Percentiles rank a stretch among this genome's conserved stretches.
Conservation (phyloP, 495 filamentous ascomycete species). For the Aspergillus cristatus region DNA sequence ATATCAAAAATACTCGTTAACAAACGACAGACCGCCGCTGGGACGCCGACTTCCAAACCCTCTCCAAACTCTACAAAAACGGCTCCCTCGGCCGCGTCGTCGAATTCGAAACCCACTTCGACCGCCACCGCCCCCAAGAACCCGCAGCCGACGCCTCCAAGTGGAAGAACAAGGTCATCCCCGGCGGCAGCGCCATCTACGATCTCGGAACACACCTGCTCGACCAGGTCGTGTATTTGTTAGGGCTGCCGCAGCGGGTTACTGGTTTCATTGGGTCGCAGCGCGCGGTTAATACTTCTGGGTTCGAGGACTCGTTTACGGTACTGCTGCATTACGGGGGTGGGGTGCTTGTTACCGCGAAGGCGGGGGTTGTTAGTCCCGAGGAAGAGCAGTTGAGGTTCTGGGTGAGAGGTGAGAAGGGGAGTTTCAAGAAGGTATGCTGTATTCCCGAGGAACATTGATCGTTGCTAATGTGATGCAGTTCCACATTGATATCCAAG, state of each 20-base stretch:
- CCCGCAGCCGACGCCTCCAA: constrained; percentile 35
- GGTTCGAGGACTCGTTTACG: constrained; percentile 61
- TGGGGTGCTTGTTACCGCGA: constrained; percentile 53
- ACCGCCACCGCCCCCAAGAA: constrained; percentile 58
- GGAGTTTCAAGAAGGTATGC: constrained; percentile 64
- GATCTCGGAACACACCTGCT: constrained; percentile 81
- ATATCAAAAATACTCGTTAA: constrained; percentile 6
- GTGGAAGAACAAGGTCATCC: constrained; percentile 64
- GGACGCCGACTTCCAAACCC: constrained; percentile 77
- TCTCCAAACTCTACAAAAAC: constrained; percentile 51
- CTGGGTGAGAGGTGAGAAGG: constrained; percentile 73
- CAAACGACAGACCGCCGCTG: constrained; percentile 55
- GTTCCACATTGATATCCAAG: constrained; percentile 69
- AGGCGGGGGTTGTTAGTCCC: constrained; percentile 59
- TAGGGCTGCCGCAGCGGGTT: constrained; percentile 63
- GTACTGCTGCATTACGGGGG: constrained; percentile 58
- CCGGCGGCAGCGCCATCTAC: constrained; percentile 66
- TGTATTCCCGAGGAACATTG: not conserved
- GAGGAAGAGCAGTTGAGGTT: constrained; percentile 66
- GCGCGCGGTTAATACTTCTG: constrained; percentile 42
- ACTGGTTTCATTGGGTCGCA: constrained; percentile 62
- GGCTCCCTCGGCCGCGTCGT: constrained; percentile 55
- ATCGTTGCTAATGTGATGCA: constrained; percentile 6
- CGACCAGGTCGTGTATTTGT: constrained; percentile 70
- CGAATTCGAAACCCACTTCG: constrained; percentile 80